Evolutionary conservation across 768 basidiomycete species (phyloP), one percentile per base, ranked within the genome.

Genomic region (Boletellus ananas): DNA sequence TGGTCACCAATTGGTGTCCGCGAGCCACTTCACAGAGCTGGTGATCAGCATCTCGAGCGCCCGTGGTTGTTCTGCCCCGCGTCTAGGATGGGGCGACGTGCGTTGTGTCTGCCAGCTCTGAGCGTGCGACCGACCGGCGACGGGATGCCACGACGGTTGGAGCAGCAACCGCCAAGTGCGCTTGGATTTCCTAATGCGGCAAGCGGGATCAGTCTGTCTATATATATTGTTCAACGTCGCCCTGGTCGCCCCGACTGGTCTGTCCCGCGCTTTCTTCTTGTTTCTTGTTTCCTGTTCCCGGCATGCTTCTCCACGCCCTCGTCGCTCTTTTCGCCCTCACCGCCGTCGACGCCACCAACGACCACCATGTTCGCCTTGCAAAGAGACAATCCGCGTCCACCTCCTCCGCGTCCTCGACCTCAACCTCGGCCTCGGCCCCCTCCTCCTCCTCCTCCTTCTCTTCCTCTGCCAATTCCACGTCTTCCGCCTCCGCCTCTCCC

Each of bases 311-410:
- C 63, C 58, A 78, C 54, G 66, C 67, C 55, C 56, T 79, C 38
- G 60, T 72, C 64, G 60, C 75, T 67, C 66, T 83, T 67, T 76
- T 79, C 35, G 63, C 71, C 33, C 55, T 77, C 48, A 56, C 78
- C 56, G 57, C 64, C 40, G 58, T 61, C 27, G 70, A 64, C 50
- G 63, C 71, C 56, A 79, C 75, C 34, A 63, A 66, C 47, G 65
- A 66, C 34, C 70, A 62, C 51, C 77, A 78, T 56, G 61, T 34
- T n/a, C 60, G 58, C 51, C 54, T 74, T 14, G 66, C 63, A 39
- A 72, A 74, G 65, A 79, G 56, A 69, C 64, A 74, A 67, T 48
- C 45, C 16, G 2, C 55, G 0, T 18, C 46, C 38, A 8, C 14
- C 10, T 11, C 55, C 1, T 18, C 52, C 1, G 11, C 49, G 16